A percentile compares a stretch with the other conserved stretches of the same genome.
Conservation (phyloP, 352 stramenopile species). For the Pythium angustatum region DNA sequence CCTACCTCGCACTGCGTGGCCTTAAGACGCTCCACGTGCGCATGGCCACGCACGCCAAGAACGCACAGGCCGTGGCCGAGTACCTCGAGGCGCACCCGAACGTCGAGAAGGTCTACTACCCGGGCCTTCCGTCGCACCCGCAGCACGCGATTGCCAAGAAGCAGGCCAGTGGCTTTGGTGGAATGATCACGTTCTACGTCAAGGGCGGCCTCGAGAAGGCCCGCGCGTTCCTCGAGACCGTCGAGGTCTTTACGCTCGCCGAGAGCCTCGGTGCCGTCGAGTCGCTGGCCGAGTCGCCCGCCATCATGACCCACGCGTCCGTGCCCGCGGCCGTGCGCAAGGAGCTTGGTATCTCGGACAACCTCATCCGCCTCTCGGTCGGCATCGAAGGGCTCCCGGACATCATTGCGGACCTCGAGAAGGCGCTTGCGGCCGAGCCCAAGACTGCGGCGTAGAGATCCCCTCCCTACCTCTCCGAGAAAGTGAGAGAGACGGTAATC, state of each 20-base stretch:
- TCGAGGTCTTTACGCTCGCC: constrained; percentile 93
- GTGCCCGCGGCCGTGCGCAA: constrained; percentile 87
- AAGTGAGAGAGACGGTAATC: no score
- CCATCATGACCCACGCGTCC: constrained; percentile 94
- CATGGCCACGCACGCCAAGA: constrained; percentile 94
- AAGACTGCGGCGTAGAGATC: constrained; percentile 28
- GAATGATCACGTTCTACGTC: constrained; percentile 94
- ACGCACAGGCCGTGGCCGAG: constrained; percentile 90
- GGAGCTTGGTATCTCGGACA: constrained; percentile 91
- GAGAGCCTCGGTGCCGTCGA: constrained; percentile 95
- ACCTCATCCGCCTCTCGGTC: constrained; percentile 91
- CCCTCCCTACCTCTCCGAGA: no score
- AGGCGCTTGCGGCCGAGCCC: constrained; percentile 64
- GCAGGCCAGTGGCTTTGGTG: constrained; percentile 70
- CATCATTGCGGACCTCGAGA: constrained; percentile 89
- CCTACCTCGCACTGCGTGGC: constrained; percentile 93
- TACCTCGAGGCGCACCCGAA: constrained; percentile 87
- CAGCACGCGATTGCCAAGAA: constrained; percentile 89
- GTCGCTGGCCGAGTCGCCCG: constrained; percentile 93
- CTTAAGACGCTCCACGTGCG: constrained; percentile 95
- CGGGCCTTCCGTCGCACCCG: constrained; percentile 87
- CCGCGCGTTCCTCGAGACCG: constrained; percentile 91
- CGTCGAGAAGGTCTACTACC: constrained; percentile 93
- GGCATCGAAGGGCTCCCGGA: constrained; percentile 93
- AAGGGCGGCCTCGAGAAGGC: constrained; percentile 80